phyloP scores from a whole-genome alignment of 257 asterid species.

The Anisodus tanguticus region DNA sequence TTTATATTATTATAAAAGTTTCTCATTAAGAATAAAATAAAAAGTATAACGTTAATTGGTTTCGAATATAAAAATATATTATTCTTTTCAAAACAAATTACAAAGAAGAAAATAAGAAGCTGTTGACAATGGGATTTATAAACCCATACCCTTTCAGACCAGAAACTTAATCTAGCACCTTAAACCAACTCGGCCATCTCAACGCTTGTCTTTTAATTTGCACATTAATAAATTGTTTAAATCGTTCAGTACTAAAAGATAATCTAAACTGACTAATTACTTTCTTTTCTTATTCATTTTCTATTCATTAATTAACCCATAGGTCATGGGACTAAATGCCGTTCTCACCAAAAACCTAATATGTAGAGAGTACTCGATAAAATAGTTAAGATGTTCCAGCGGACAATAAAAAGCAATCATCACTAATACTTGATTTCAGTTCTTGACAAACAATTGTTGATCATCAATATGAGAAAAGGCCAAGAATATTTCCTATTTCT shows the following conservation, averaged over 20 bases:
- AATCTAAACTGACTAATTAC: no score
- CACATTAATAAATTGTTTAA: rapidly evolving
- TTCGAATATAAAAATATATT: no score
- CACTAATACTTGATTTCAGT: background rate
- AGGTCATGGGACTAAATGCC: background rate
- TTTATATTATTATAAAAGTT: no score
- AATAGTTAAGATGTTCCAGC: background rate
- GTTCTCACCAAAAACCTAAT: background rate
- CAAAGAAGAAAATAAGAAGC: no score
- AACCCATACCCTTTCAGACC: constrained; percentile 99
- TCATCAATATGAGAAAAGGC: background rate
- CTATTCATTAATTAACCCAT: background rate
- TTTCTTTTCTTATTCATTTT: background rate
- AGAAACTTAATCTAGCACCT: constrained; percentile 99
- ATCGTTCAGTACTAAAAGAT: background rate
- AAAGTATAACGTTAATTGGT: no score
- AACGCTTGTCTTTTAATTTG: background rate
- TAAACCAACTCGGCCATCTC: constrained; percentile 99
- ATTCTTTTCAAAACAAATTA: no score
- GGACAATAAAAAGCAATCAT: background rate
- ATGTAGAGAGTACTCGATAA: background rate
- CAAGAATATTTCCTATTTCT: constrained; percentile 13
- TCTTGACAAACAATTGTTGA: background rate
- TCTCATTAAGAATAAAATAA: no score
- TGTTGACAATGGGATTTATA: constrained; percentile 88